A percentile compares a stretch with the other conserved stretches of the same genome.
These are phyloP conservation scores for Fusarium tricinctum DNA, from an alignment of 2,329 filamentous ascomycete genomes.

Conservation along the genomic window DNA sequence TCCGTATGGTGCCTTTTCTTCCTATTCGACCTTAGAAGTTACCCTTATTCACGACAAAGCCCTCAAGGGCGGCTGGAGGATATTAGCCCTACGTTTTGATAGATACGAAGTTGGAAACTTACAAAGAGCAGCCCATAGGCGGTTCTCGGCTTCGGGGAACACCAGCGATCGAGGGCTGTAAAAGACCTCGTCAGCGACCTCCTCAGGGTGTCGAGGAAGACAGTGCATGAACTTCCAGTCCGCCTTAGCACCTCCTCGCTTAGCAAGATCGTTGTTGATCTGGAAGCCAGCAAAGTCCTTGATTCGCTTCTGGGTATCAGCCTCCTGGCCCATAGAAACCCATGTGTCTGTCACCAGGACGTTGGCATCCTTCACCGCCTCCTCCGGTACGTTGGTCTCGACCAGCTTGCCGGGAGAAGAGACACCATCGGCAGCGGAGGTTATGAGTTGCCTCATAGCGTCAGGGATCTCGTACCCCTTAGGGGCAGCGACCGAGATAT, in stretches of 20 bases:
- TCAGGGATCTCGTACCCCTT: slow-evolving; percentile 85
- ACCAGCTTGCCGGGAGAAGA: slow-evolving; percentile 73
- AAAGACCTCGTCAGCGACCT: slow-evolving; percentile 95
- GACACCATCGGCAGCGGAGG: slow-evolving; percentile 70
- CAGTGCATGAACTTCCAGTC: slow-evolving; percentile 99
- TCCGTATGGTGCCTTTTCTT: not conserved
- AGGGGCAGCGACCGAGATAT: slow-evolving; percentile 90
- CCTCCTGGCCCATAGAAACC: slow-evolving; percentile 98
- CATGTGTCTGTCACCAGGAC: slow-evolving; percentile 97
- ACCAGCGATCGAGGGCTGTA: slow-evolving; percentile 88
- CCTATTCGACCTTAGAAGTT: slow-evolving; percentile 64
- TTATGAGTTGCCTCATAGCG: slow-evolving; percentile 80
- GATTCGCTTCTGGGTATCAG: slow-evolving; percentile 81
- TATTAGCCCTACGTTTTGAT: slow-evolving; percentile 32
- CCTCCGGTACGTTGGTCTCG: slow-evolving; percentile 85
- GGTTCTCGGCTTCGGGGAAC: slow-evolving; percentile 94
- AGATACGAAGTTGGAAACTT: slow-evolving; percentile 53
- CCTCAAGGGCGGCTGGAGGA: slow-evolving; percentile 78
- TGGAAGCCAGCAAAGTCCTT: slow-evolving; percentile 91
- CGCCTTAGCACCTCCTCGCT: slow-evolving; percentile 85
- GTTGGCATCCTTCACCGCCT: slow-evolving; percentile 87
- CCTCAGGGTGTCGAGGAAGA: slow-evolving; percentile 89
- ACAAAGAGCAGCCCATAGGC: slow-evolving; percentile 89
- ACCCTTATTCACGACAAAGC: slow-evolving; percentile 95
- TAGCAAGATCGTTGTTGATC: slow-evolving; percentile 87